These are phyloP conservation scores for Bolboschoenus planiculmis DNA, from an alignment of 176 grass and related monocot genomes.

Conservation along the genomic window DNA sequence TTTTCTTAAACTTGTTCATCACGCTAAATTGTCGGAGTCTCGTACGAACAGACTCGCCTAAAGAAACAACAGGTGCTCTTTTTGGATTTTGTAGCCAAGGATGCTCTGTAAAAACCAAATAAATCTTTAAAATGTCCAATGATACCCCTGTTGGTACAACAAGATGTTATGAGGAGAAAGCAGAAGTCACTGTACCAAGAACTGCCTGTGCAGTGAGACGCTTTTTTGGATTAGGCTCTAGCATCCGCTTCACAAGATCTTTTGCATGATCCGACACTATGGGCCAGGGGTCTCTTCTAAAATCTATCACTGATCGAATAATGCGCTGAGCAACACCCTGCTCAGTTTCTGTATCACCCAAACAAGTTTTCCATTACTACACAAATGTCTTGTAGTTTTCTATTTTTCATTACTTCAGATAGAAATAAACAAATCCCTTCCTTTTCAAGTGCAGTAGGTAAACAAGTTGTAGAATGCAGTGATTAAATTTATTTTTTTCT, in stretches of 20 bases:
- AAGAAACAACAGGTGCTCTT: constrained; percentile 47
- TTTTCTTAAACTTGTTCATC: constrained; percentile 91
- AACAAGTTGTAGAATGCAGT: not conserved
- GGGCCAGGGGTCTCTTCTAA: constrained; percentile 87
- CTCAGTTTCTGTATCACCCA: constrained; percentile 57
- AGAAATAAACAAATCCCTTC: not conserved
- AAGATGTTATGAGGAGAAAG: not conserved
- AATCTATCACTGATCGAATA: constrained; percentile 73
- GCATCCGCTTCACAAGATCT: constrained; percentile 77
- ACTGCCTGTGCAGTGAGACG: constrained; percentile 67
- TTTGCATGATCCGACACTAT: constrained; percentile 76
- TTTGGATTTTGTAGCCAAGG: constrained; percentile 74
- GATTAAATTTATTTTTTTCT: not conserved
- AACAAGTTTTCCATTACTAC: constrained; percentile 11
- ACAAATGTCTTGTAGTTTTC: not conserved
- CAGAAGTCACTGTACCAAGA: constrained; percentile 44
- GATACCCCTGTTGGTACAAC: not conserved
- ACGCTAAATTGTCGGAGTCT: constrained; percentile 65
- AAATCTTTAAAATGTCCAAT: not conserved
- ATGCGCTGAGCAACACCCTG: constrained; percentile 85
- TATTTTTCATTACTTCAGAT: not conserved
- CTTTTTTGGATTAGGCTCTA: constrained; percentile 60
- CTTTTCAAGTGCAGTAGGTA: not conserved
- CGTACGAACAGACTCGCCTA: constrained; percentile 46
- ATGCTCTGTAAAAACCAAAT: constrained; percentile 41